Base-by-base conservation (phyloP, 345 rosid genomes). In the Hevea brasiliensis region DNA sequence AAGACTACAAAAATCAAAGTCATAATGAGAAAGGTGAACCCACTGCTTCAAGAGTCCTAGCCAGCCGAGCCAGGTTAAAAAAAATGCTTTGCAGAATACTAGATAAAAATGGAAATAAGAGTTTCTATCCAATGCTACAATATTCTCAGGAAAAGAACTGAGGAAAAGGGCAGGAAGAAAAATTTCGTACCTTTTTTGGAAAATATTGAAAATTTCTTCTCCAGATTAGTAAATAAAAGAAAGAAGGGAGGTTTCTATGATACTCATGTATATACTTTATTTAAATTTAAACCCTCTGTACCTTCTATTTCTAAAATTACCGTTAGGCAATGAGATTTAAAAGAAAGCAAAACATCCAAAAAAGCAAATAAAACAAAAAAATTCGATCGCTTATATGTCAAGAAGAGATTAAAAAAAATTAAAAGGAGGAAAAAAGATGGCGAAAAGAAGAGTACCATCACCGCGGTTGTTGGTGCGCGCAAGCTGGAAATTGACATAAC, bases 381-480 rank as follows among this genome's bases (percentile, higher is more conserved):
- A 63, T 2, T 14, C 48, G 26, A 55, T n/a, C 5, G 50, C 21
- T 40, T 17, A 29, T 27, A 2, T 7, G 4, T 14, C 26, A 2
- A 17, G 13, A 29, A 47, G 35, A 45, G 1, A 8, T 24, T 8
- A 4, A 6, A 58, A n/a, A 14, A 56, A 27, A 48, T n/a, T 45
- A 13, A 8, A 41, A 23, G 17, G 27, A 8, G 48, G 27, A 7
- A 9, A 8, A 45, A 15, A n/a, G 58, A 13, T 32, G 37, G 37
- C 37, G 37, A 44, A 18, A 8, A 44, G 14, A 68, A 20, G 18
- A 32, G 11, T 83, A 94, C 98, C 98, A 80, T 94, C 98, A 4
- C 97, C 97, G 1, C 98, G 95, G 74, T 94, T 94, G 86, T 92
- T 92, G 71, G 98, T 94, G 26, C 98, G 90, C 11, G 82, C 92